These are phyloP conservation scores for Porphyrellus sp. DNA, from an alignment of 1,284 basidiomycete species.

Conservation along the genomic window DNA sequence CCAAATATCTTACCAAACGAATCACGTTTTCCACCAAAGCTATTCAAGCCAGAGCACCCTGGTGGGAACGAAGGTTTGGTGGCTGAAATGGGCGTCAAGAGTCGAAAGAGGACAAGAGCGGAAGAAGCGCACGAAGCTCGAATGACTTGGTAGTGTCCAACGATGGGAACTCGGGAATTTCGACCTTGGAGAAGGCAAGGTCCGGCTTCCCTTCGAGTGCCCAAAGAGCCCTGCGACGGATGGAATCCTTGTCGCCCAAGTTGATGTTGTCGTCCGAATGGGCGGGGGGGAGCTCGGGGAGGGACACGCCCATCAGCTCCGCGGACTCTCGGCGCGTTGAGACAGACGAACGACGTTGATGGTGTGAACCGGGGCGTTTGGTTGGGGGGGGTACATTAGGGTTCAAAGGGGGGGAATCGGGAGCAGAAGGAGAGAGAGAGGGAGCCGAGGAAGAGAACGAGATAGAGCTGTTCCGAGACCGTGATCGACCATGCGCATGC, in stretches of 20 bases:
- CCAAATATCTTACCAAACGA: slow-evolving; percentile 69
- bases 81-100: slow-evolving; percentile 29
- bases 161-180: slow-evolving; percentile 71
- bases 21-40: slow-evolving; percentile 63
- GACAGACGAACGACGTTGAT: slow-evolving; percentile 77
- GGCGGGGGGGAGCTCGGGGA: slow-evolving; percentile 57
- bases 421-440: slow-evolving; percentile 30
- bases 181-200: slow-evolving; percentile 64
- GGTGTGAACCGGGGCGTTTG: slow-evolving; percentile 69
- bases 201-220: slow-evolving; percentile 75
- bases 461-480: slow-evolving; percentile 60
- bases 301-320: slow-evolving; percentile 75
- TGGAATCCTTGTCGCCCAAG: slow-evolving; percentile 69
- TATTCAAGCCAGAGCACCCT: slow-evolving; percentile 38
- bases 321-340: slow-evolving; percentile 80
- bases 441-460: slow-evolving; percentile 25
- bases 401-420: slow-evolving; percentile 35
- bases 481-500: slow-evolving; percentile 61
- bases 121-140: slow-evolving; percentile 55
- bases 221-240: slow-evolving; percentile 73
- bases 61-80: slow-evolving; percentile 55
- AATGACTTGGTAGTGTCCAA: slow-evolving; percentile 53
- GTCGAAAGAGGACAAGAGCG: background rate
- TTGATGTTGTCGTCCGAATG: slow-evolving; percentile 63
- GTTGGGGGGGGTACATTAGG: slow-evolving; percentile 34